Evolutionary conservation across 805 yeast species (phyloP), one percentile per base, ranked within the genome.

Genomic region (Candida pseudofarinosa): DNA sequence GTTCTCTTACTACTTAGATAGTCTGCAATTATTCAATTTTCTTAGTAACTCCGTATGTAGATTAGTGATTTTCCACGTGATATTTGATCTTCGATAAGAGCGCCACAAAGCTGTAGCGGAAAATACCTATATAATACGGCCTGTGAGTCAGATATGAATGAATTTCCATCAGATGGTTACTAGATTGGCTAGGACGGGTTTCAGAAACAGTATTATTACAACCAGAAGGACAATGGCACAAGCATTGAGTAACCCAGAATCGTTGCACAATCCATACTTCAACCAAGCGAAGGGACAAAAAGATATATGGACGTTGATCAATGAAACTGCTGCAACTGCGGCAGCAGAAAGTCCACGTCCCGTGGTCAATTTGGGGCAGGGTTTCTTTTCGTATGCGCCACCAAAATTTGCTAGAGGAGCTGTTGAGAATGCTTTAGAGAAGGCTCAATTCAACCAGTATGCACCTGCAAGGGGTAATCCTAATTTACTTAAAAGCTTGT

Each of bases 351-450:
- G 78, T 31, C 89, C 88, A n/a, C 74, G 84, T 53, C 85, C 88
- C 41, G 80, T 91, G 43, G 83, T 84, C 47, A 93, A 93, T 55
- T 75, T 93, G 44, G 99, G 99, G 28, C 99, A 93, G 63, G 99
- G 99, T 1, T 93, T 93, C 67, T 93, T 93, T 71, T 88, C 97
- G 2, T 93, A 91, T 62, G 78, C 90, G 23, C 99, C 99, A 2
- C 99, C 99, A 0, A 77, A 81, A n/a, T 93, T 93, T 65, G 97
- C 95, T 13, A 72, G 85, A 45, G 75, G 80, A 8, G 95, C 96
- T 4, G 95, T 91, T 14, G 78, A 81, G 50, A 73, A 76, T 35
- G 91, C 97, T 0, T 71, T 89, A 36, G 81, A 79, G 42, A 71
- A 69, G 28, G 83, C 98, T 3, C 73, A 81, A 45, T 79, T 79